Evolutionary conservation across 257 asterid species (phyloP).

Genomic region (Lantana camara): DNA sequence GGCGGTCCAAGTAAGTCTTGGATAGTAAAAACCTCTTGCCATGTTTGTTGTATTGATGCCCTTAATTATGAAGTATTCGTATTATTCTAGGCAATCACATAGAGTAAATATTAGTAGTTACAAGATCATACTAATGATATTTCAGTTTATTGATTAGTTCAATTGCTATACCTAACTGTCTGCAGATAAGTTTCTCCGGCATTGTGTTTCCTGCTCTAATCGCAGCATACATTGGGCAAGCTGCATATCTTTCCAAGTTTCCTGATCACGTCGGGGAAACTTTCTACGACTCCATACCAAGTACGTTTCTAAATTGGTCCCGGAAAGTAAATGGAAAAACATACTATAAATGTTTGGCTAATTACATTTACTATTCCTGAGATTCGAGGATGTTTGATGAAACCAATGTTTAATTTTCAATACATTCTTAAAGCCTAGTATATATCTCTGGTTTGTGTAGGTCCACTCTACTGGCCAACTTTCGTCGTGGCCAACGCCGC

Average conservation of each 20-base stretch:
- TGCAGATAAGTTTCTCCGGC: slow-evolving; percentile 63
- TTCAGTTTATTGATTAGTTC: not conserved
- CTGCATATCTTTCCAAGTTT: slow-evolving; percentile 60
- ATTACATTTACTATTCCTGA: no score
- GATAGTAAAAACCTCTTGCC: not conserved
- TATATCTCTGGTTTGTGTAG: slow-evolving; percentile 25
- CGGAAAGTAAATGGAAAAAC: no score
- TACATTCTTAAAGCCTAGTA: no score
- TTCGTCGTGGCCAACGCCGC: slow-evolving; percentile 73
- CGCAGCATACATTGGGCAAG: slow-evolving; percentile 64
- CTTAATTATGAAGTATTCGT: no score
- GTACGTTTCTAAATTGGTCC: slow-evolving; percentile 4
- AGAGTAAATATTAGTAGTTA: no score
- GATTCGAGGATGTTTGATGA: no score
- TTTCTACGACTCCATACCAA: slow-evolving; percentile 61
- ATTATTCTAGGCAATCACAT: no score
- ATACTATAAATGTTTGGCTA: no score
- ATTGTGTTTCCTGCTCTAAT: slow-evolving; percentile 58
- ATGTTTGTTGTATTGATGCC: no score
- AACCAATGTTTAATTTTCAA: not conserved
- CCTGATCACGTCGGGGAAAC: slow-evolving; percentile 41
- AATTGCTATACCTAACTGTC: not conserved
- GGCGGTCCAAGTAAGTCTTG: slow-evolving; percentile 55
- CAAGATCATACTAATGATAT: no score
- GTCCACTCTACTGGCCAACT: slow-evolving; percentile 69